phyloP scores from a whole-genome alignment of 495 filamentous ascomycete species.

The Aspergillus bridgeri region DNA sequence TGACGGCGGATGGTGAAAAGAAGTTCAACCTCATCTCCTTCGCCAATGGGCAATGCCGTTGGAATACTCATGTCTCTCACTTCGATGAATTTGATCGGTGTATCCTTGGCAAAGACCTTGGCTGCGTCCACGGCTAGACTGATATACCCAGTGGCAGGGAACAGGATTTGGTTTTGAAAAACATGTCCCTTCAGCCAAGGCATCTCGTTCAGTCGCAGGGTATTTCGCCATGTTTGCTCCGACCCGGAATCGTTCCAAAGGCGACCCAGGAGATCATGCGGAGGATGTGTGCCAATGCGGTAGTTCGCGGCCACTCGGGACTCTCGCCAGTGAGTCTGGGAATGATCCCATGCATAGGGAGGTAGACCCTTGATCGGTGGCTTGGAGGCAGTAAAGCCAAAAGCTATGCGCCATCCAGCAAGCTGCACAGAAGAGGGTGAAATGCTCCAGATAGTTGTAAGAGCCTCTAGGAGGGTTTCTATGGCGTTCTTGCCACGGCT shows the following conservation, averaged over 20 bases:
- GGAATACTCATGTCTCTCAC: not conserved
- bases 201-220: not conserved
- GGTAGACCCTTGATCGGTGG: conserved; percentile 33
- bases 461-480: not conserved
- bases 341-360: conserved; percentile 46
- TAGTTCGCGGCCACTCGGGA: conserved; percentile 8
- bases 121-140: not conserved
- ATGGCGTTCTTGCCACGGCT: not conserved
- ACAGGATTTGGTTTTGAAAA: not conserved
- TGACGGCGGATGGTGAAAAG: not conserved
- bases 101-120: not conserved
- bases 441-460: not conserved
- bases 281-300: not conserved
- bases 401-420: not conserved
- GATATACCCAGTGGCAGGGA: not conserved
- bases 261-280: not conserved
- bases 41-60: not conserved
- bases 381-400: not conserved
- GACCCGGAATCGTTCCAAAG: not conserved
- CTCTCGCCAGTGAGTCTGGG: conserved; percentile 37
- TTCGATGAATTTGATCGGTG: not conserved
- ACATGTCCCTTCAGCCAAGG: not conserved
- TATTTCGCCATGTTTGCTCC: not conserved
- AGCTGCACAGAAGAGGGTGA: not conserved
- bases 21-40: not conserved